Base-by-base conservation (phyloP, 106 monocot species). In the Hemerocallis citrina region DNA sequence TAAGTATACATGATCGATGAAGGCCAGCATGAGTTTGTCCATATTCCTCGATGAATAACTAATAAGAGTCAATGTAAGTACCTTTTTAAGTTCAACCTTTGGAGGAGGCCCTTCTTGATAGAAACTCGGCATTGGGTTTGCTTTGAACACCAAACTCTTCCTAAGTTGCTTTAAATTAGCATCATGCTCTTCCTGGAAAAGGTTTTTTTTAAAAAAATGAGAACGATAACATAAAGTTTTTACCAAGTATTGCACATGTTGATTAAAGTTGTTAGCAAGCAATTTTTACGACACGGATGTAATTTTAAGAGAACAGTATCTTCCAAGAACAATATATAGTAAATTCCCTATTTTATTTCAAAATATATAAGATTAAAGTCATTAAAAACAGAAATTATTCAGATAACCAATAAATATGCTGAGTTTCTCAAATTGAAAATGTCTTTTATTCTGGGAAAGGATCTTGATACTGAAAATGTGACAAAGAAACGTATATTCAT, bases 71-170 rank as follows among this genome's bases (percentile, higher is more conserved):
- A 19, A 42, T 14, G 24, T 49, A 57, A 17, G 14, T 74, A 94
- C 93, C 85, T 94, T 94, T 62, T 94, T 94, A 17, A 94, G 80
- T 58, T 89, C 89, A 60, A 78, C 67, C 72, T 94, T 94, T n/a
- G 89, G 89, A 24, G 93, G 93, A 65, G 89, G 93, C 0, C 80
- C 89, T 70, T 85, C 85, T 17, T 80, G 76, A 62, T 94, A 94
- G 64, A 94, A 94, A 54, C 85, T 94, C 29, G 93, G 93, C 56
- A 94, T 71, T n/a, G 93, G 93, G 2, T 71, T 85, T 77, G 93
- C 93, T 68, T 82, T 85, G 36, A 85, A 65, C 50, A 55, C 70
- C 75, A 94, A 52, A 29, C 28, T 94, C 77, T 85, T 94, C 75
- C 93, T 85, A 33, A 89, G 67, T 66, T 86, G 73, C 52, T 70